Percentiles rank a stretch among this genome's conserved stretches.
Evolutionary conservation across 108 stramenopile species (phyloP).

Genomic region (Epipyxis sp.): DNA sequence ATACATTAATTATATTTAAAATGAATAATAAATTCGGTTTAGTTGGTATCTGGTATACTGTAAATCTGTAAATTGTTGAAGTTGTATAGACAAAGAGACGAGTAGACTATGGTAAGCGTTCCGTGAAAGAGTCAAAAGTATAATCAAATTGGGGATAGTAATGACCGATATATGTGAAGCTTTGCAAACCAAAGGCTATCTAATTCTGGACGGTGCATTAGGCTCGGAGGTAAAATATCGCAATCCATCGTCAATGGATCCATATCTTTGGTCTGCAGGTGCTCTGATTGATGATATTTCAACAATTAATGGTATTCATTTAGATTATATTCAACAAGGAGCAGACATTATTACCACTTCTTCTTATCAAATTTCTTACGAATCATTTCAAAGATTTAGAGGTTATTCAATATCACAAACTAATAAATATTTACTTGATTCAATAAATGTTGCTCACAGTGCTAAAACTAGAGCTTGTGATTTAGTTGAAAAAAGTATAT

Average conservation of each 20-base stretch:
- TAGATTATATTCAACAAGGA: conserved; percentile 40
- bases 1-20: too few species aligned
- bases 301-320: conserved; percentile 41
- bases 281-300: conserved; percentile 22
- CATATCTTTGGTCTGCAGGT: conserved; percentile 23
- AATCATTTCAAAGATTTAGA: conserved; percentile 40
- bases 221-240: conserved; percentile 7
- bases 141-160: too few species aligned
- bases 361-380: conserved; percentile 47
- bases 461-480: too few species aligned
- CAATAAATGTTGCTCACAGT: neutral
- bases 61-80: too few species aligned
- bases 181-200: neutral
- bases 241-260: neutral
- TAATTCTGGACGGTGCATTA: conserved; percentile 24
- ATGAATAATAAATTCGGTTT: too few species aligned
- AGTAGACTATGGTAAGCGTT: too few species aligned
- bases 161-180: too few species aligned
- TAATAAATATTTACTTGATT: neutral
- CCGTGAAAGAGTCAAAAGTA: too few species aligned
- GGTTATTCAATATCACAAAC: too few species aligned
- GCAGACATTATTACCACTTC: conserved; percentile 47
- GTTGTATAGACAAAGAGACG: too few species aligned
- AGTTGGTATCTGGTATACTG: too few species aligned
- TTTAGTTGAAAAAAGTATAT: neutral